A percentile compares a stretch with the other conserved stretches of the same genome.
Conservation (phyloP, 2,329 filamentous ascomycete species). For the Aspergillus floridensis region DNA sequence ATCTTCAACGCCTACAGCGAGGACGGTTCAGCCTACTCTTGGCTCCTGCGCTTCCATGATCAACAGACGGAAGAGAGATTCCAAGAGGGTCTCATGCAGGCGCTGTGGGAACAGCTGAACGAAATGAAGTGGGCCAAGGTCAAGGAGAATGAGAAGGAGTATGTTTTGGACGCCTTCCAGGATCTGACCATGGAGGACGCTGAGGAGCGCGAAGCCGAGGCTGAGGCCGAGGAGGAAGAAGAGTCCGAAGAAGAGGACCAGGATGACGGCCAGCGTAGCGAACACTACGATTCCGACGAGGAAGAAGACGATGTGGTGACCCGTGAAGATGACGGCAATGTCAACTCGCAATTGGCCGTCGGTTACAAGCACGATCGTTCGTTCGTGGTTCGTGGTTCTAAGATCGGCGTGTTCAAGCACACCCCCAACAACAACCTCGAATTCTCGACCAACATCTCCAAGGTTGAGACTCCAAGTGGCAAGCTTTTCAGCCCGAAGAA, state of each 20-base stretch:
- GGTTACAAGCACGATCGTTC: constrained; percentile 97
- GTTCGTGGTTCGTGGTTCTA: constrained; percentile 93
- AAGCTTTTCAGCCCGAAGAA: constrained; percentile 91
- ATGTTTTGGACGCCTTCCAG: constrained; percentile 92
- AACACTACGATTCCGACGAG: constrained; percentile 72
- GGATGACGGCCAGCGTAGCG: constrained; percentile 65
- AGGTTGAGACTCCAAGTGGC: constrained; percentile 83
- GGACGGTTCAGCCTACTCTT: constrained; percentile 89
- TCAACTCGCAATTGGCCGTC: constrained; percentile 91
- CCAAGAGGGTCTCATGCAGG: constrained; percentile 91
- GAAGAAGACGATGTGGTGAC: constrained; percentile 74
- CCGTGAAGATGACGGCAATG: constrained; percentile 70
- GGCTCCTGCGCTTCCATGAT: constrained; percentile 89
- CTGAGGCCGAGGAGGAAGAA: constrained; percentile 53
- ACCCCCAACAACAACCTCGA: constrained; percentile 88
- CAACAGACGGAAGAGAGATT: constrained; percentile 77
- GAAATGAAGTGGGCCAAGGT: constrained; percentile 91
- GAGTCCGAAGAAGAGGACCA: constrained; percentile 59
- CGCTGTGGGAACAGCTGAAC: constrained; percentile 94
- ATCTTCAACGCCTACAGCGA: constrained; percentile 96
- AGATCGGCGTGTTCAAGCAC: constrained; percentile 99
- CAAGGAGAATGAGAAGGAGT: constrained; percentile 89
- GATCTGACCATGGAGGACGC: constrained; percentile 81
- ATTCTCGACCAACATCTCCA: constrained; percentile 96
- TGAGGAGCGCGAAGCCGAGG: constrained; percentile 54